Evolutionary conservation across 2,329 filamentous ascomycete genomes (phyloP), one percentile per base, ranked within the genome.

Genomic region (Hymenoscyphus linearis): DNA sequence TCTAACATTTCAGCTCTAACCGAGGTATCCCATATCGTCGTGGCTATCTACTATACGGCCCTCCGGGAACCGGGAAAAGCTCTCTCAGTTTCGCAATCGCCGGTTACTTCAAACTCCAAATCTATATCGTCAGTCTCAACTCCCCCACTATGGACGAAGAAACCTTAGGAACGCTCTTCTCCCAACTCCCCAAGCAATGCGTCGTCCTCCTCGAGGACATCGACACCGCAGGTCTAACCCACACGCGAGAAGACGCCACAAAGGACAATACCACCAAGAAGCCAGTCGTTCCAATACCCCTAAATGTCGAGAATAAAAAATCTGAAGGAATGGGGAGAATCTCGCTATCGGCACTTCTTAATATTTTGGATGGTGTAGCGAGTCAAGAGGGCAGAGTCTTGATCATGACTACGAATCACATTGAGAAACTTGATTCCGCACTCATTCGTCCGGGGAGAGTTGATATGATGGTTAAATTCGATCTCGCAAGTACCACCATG

Each of bases 11-110:
- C 44, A 50, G 44, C 71, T 81, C 87, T 0, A 88, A 90, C 66
- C 82, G 91, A 6, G 91, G 91, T 0, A 93, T 96, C 34, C 91
- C 92, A 0, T 96, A 96, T 72, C 84, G 91, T 14, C 82, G 91
- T 4, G 92, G 91, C 0, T 96, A 95, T 69, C 82, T 96, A 0
- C 84, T 96, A 16, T 80, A 93, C 65, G 91, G 91, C 0, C 90
- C 90, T 0, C 90, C 90, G 0, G 90, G 90, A 0, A 93, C 89
- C 0, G 90, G 90, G 14, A 95, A 93, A 74, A 89, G 85, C 52
- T 89, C 85, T 53, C 79, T 91, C 1, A 87, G 84, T 65, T 80
- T 91, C 50, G 88, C 88, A 0, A 79, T 90, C 56, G 87, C 88
- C 0, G 88, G 88, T 4, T 82, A 84, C 69, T 87, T 91, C 71